Evolutionary conservation across 345 rosid species (phyloP), one percentile per base, ranked within the genome.

Genomic region (Kernera saxatilis): DNA sequence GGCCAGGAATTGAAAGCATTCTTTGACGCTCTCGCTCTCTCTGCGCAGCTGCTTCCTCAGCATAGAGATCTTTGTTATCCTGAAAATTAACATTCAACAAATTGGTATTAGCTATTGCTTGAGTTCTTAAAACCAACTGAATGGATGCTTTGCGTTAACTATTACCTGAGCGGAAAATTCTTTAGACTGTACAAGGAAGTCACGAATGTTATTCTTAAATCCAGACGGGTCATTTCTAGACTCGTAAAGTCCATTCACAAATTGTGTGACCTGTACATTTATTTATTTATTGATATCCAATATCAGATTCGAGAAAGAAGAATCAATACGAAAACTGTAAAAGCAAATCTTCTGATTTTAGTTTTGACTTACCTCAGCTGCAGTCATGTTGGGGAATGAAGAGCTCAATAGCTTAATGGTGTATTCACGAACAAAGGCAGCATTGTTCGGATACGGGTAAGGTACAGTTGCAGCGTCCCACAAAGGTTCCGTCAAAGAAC

Each of bases 311-410:
- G 55, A 27, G 3, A 27, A 19, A 58, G 6, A 49, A 19, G 21
- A 32, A 58, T 17, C 37, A 50, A 30, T 10, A 68, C 5, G 35
- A 33, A 51, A 32, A 32, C 37, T 26, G 32, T 26, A 30, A 22
- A 50, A 51, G 18, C n/a, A 54, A 68, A 54, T 25, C 14, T 23
- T 51, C 41, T 29, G 29, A 22, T 36, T 56, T 45, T 18, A 55
- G 53, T 21, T 33, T 49, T 12, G 4, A 23, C 14, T 59, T 71
- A 92, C 99, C 94, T 95, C 99, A 53, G 82, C 79, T 37, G 81
- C 73, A 65, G 93, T 90, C 99, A 95, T 95, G 82, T 95, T 95
- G 37, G 98, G 98, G 71, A 95, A 95, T 9, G 99, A 95, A 48
- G 96, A 78, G 54, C 94, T 85, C 82, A 95, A 72, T 56, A 95